Conservation (phyloP, 208 protist genomes). For the Trypanosoma lewisi region DNA sequence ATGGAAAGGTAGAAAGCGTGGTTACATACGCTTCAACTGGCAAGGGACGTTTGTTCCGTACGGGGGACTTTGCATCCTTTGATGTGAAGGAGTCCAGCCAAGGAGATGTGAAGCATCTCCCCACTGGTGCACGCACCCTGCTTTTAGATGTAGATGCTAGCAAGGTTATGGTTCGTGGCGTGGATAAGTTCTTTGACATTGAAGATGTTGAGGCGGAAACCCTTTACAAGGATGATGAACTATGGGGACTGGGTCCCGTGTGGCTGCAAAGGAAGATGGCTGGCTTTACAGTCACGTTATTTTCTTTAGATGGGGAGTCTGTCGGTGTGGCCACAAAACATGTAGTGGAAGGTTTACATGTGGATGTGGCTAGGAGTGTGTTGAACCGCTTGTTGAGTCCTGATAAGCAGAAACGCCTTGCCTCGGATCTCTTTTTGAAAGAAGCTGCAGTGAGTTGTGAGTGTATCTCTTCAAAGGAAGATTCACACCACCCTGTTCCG, state of each 20-base stretch:
- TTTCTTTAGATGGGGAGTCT: slow-evolving; percentile 66
- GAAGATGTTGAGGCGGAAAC: slow-evolving; percentile 44
- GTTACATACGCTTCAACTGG: slow-evolving; percentile 22
- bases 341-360: slow-evolving; percentile 71
- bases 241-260: slow-evolving; percentile 48
- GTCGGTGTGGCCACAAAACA: slow-evolving; percentile 80
- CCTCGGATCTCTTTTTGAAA: slow-evolving; percentile 40
- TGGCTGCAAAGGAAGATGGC: slow-evolving; percentile 85
- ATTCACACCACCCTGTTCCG: slow-evolving; percentile 64
- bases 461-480: slow-evolving; percentile 54
- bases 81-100: slow-evolving; percentile 67
- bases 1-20: slow-evolving; percentile 14
- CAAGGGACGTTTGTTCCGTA: slow-evolving; percentile 32
- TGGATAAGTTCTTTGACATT: slow-evolving; percentile 89
- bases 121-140: slow-evolving; percentile 74
- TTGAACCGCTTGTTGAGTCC: slow-evolving; percentile 29
- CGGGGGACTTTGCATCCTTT: slow-evolving; percentile 47
- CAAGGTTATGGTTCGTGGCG: slow-evolving; percentile 67
- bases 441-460: slow-evolving; percentile 57
- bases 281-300: slow-evolving; percentile 82
- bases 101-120: slow-evolving; percentile 58
- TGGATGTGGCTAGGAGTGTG: slow-evolving; percentile 48
- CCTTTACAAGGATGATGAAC: slow-evolving; percentile 21
- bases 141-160: slow-evolving; percentile 47
- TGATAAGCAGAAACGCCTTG: slow-evolving; percentile 40